Percentiles rank a stretch among this genome's conserved stretches.
Conservation (phyloP, 2,329 filamentous ascomycete genomes). For the Fusarium cyanostomum region DNA sequence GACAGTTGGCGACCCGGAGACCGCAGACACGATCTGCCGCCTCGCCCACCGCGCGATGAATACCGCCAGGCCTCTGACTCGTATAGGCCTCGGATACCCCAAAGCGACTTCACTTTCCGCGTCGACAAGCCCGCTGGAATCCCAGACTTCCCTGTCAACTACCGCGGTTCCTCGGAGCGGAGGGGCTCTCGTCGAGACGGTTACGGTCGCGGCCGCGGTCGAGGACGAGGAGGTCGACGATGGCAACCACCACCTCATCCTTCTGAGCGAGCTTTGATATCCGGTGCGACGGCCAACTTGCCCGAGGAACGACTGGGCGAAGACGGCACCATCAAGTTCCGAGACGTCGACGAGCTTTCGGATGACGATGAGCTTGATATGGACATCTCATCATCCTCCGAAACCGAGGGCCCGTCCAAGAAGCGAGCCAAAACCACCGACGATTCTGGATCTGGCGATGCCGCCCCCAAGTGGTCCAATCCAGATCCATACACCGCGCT, state of each 20-base stretch:
- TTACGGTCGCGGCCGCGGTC: constrained; percentile 33
- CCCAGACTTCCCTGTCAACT: constrained; percentile 44
- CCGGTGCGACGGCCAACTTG: constrained; percentile 52
- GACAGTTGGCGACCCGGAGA: constrained; percentile 46
- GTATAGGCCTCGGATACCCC: constrained; percentile 48
- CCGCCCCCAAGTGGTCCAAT: constrained; percentile 87
- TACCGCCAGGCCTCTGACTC: constrained; percentile 38
- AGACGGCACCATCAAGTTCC: constrained; percentile 61
- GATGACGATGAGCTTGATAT: constrained; percentile 72
- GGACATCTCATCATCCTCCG: constrained; percentile 62
- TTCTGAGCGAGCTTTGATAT: constrained; percentile 61
- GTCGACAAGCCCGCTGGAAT: constrained; percentile 62
- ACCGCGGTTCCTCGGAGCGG: constrained; percentile 29
- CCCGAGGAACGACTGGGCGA: constrained; percentile 60
- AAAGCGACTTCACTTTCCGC: constrained; percentile 66
- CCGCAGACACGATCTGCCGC: constrained; percentile 31
- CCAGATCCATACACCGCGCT: constrained; percentile 92
- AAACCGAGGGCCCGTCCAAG: constrained; percentile 53
- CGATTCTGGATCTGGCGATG: constrained; percentile 50
- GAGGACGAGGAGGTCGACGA: constrained; percentile 43
- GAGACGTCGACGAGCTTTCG: constrained; percentile 65
- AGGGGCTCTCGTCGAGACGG: constrained; percentile 39
- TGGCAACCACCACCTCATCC: constrained; percentile 54
- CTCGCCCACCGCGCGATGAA: constrained; percentile 37
- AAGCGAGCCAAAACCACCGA: constrained; percentile 47